Base-by-base conservation (phyloP, 805 yeast species). In the Pichia paraexigua region DNA sequence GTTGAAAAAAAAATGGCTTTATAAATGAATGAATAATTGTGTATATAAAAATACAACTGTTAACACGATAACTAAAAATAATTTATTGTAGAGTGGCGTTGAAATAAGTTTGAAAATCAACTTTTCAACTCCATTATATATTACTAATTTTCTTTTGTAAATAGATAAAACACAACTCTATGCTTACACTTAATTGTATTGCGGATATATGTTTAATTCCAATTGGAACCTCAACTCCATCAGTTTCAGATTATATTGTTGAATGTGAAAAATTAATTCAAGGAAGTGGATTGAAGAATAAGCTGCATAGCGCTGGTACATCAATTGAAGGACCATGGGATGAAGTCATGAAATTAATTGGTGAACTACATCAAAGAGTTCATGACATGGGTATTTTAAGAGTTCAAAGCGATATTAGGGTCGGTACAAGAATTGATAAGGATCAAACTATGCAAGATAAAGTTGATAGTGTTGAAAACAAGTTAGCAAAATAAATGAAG, bases 191-290 rank as follows among this genome's bases (percentile, higher is more conserved):
- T 17, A 77, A 78, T 56, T 88, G 96, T 68, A 72, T 87, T 43
- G 96, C 95, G 1, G 97, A 90, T 61, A 79, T 89, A 21, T 89
- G 96, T 60, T 71, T 89, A 60, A 81, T 89, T 52, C 97, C 97
- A 46, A 80, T 89, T 59, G 97, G 96, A 24, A 88, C 95, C 2
- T 78, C 75, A 0, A 70, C 78, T 1, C 81, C 94, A 1, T 87
- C 95, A 1, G 90, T 89, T 1, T 86, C 94, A 10, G 86, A 85
- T 58, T 88, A 87, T 59, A 82, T 89, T 43, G 82, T 95, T 9
- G 73, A 77, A 45, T 81, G 85, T 41, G 92, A 89, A 55, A 70
- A 76, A 27, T 66, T 80, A 49, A 82, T 89, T 25, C 73, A 84
- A 52, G 73, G 73, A 24, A 78, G 86, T 30, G 83, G 79, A 3